These are phyloP conservation scores for Ustilago hordei DNA, from an alignment of 1,284 basidiomycete genomes.

Conservation along the genomic window DNA sequence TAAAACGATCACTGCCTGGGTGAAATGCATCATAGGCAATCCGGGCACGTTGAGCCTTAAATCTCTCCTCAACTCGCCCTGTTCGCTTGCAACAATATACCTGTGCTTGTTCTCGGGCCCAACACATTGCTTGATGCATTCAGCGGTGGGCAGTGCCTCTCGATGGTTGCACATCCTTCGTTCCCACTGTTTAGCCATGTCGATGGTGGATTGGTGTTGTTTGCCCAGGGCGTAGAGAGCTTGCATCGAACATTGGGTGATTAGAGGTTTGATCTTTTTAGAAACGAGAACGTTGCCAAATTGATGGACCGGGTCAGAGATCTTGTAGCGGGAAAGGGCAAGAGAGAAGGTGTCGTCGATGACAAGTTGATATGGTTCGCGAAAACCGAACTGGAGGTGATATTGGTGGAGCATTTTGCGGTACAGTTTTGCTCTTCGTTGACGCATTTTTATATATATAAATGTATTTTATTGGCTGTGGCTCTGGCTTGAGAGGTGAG, in stretches of 20 bases:
- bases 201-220: slow-evolving; percentile 71
- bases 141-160: slow-evolving; percentile 81
- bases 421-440: slow-evolving; percentile 66
- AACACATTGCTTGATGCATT: slow-evolving; percentile 78
- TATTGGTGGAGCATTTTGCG: slow-evolving; percentile 65
- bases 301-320: slow-evolving; percentile 47
- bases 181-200: slow-evolving; percentile 92
- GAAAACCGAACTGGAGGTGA: slow-evolving; percentile 63
- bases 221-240: slow-evolving; percentile 61
- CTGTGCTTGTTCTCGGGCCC: slow-evolving; percentile 64
- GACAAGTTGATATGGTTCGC: slow-evolving; percentile 66
- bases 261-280: slow-evolving; percentile 63
- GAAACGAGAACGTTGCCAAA: slow-evolving; percentile 55
- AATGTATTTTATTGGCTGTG: background rate
- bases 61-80: slow-evolving; percentile 39
- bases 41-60: slow-evolving; percentile 48
- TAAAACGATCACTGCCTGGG: slow-evolving; percentile 66
- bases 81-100: slow-evolving; percentile 61
- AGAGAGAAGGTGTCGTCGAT: slow-evolving; percentile 63
- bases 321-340: slow-evolving; percentile 56
- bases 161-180: slow-evolving; percentile 93
- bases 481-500: background rate
- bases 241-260: slow-evolving; percentile 68
- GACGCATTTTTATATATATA: slow-evolving; percentile 54
- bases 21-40: slow-evolving; percentile 65